Percentiles rank a stretch among this genome's conserved stretches.
These are phyloP conservation scores for Tuctoria greenei DNA, from an alignment of 176 grass and related monocot species.

Conservation along the genomic window DNA sequence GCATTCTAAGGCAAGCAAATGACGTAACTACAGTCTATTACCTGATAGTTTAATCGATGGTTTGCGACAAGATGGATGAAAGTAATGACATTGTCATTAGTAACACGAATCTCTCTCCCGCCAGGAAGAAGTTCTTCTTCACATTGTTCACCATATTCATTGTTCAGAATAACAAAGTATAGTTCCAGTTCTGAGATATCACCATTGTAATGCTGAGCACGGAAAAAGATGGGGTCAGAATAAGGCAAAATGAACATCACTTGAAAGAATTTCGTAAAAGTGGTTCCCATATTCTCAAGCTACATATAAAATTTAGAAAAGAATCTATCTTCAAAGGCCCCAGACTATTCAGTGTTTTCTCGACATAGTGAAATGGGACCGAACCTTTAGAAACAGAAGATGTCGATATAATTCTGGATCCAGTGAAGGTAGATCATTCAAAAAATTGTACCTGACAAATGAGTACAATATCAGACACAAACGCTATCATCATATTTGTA, in stretches of 20 bases:
- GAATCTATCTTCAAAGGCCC: slow-evolving; percentile 2
- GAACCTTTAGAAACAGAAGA: slow-evolving; percentile 96
- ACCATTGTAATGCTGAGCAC: slow-evolving; percentile 77
- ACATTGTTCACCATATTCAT: slow-evolving; percentile 96
- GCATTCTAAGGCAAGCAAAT: slow-evolving; percentile 27
- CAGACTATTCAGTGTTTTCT: slow-evolving; percentile 15
- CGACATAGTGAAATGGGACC: slow-evolving; percentile 13
- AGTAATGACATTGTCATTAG: slow-evolving; percentile 93
- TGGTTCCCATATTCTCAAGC: background rate
- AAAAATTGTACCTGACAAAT: slow-evolving; percentile 77
- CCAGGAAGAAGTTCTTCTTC: slow-evolving; percentile 92
- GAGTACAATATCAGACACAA: slow-evolving; percentile 25
- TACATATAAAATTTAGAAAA: slow-evolving; percentile 6
- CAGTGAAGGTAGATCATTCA: slow-evolving; percentile 96
- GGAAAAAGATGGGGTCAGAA: slow-evolving; percentile 10
- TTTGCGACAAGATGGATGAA: slow-evolving; percentile 98
- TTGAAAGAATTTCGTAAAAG: background rate
- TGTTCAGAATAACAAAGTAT: slow-evolving; percentile 96
- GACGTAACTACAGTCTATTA: slow-evolving; percentile 28
- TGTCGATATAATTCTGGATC: slow-evolving; percentile 95
- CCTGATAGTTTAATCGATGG: slow-evolving; percentile 92
- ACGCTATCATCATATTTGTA: slow-evolving; percentile 20
- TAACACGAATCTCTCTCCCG: slow-evolving; percentile 78
- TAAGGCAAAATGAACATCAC: background rate
- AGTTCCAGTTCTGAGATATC: slow-evolving; percentile 85